Evolutionary conservation across 495 filamentous ascomycete genomes (phyloP), one percentile per base, ranked within the genome.

Genomic region (Aspergillus conjunctus): DNA sequence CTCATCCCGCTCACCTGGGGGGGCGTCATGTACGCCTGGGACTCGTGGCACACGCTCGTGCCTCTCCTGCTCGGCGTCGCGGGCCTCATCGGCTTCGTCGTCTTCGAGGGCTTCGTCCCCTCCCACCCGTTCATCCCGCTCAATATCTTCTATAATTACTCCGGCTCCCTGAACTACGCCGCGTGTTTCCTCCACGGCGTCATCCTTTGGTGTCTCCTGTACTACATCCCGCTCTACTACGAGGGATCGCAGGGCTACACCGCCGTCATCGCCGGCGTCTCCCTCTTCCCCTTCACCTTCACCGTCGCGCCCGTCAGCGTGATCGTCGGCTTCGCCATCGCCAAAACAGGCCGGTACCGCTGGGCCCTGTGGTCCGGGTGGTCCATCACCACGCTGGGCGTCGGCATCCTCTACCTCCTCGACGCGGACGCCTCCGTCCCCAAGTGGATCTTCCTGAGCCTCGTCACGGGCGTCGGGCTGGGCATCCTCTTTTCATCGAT

Each of bases 1-100:
- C 69, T 87, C 7, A 74, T 87, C n/a, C 78, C 78, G 0, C 43
- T 88, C 1, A 77, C 79, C 2, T 87, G 81, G 81, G 85, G 77
- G 1, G 85, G 83, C 1, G 66, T 74, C 1, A 70, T 78, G 62
- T 85, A 80, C 62, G 33, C 71, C 1, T 89, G 85, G 85, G 60
- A 56, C n/a, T 69, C 67, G 0, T 83, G 72, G 69, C 77, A 73
- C 20, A 83, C 80, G 0, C 65, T 87, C 7, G 71, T 81, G 1
- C 82, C 69, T 0, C 54, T 72, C 0, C 0, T 63, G 4, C 8
- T 74, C 14, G 71, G 71, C 0, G 30, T 64, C 6, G n/a, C 37
- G 1, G 57, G 67, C 0, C 52, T 73, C 3, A 7, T 63, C n/a
- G 21, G 31, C 11, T 71, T 68, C 56, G 21, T 21, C 12, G 21